Percentiles rank a stretch among this genome's conserved stretches.
Conservation (phyloP, 2,329 filamentous ascomycete species). For the Allantophomopsis cytisporea region DNA sequence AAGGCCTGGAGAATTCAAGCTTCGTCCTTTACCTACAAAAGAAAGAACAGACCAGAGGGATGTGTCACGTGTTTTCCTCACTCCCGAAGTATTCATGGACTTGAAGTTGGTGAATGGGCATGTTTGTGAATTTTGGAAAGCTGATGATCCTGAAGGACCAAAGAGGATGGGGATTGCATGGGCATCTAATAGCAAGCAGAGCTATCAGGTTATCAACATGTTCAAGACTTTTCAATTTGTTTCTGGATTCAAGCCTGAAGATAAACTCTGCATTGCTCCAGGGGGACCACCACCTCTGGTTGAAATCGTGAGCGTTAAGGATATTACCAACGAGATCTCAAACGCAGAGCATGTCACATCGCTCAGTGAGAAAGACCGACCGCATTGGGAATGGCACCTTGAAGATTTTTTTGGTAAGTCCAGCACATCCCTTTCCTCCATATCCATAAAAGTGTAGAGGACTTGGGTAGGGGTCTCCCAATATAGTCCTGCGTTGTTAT, state of each 20-base stretch:
- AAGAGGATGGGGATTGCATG: slow-evolving; percentile 40
- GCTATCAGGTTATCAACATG: slow-evolving; percentile 56
- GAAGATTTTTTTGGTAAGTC: slow-evolving; percentile 24
- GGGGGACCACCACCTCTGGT: slow-evolving; percentile 37
- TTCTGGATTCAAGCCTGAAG: slow-evolving; percentile 59
- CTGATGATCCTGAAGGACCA: slow-evolving; percentile 12
- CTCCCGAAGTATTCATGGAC: slow-evolving; percentile 30
- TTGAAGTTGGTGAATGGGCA: slow-evolving; percentile 44
- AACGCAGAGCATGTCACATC: slow-evolving; percentile 14
- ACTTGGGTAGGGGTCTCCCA: too few species aligned
- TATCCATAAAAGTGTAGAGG: too few species aligned
- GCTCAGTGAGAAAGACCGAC: slow-evolving; percentile 20
- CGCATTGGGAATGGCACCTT: slow-evolving; percentile 33
- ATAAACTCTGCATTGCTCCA: slow-evolving; percentile 48
- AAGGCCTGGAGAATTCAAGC: slow-evolving; percentile 18
- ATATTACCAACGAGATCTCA: slow-evolving; percentile 30
- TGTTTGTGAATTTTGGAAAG: slow-evolving; percentile 34
- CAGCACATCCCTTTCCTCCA: not conserved
- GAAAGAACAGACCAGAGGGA: slow-evolving; percentile 18
- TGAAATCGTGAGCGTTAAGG: slow-evolving; percentile 43
- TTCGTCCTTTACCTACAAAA: slow-evolving; percentile 12
- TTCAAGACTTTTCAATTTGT: slow-evolving; percentile 61
- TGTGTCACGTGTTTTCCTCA: slow-evolving; percentile 17
- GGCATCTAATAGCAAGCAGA: slow-evolving; percentile 46
- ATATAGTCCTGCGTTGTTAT: not conserved